phyloP scores from a whole-genome alignment of 2,329 filamentous ascomycete species.

The Rhinocladiella mackenziei region DNA sequence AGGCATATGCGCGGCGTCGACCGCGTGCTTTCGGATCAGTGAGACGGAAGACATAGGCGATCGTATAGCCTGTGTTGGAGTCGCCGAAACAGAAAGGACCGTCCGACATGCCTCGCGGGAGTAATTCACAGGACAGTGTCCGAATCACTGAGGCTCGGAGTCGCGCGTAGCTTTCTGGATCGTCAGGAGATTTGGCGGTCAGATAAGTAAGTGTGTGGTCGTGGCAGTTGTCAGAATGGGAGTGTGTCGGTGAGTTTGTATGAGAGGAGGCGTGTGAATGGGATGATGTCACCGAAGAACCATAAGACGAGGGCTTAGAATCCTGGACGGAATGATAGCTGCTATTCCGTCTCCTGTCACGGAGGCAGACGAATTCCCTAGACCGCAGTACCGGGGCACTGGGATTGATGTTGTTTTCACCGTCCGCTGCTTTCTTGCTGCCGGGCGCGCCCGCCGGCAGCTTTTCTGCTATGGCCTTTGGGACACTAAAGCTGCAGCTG shows the following conservation, averaged over 20 bases:
- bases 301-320: slow-evolving; percentile 31
- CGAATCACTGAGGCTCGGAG: slow-evolving; percentile 56
- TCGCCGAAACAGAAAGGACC: slow-evolving; percentile 59
- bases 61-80: slow-evolving; percentile 53
- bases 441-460: slow-evolving; percentile 53
- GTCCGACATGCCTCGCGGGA: slow-evolving; percentile 54
- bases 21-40: slow-evolving; percentile 56
- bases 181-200: slow-evolving; percentile 54
- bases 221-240: slow-evolving; percentile 38
- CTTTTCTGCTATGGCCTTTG: slow-evolving; percentile 51
- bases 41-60: slow-evolving; percentile 57
- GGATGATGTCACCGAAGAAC: slow-evolving; percentile 35
- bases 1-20: slow-evolving; percentile 53
- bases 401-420: slow-evolving; percentile 42
- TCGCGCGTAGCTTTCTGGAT: slow-evolving; percentile 51
- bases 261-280: slow-evolving; percentile 34
- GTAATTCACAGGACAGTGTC: slow-evolving; percentile 54
- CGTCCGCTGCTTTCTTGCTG: slow-evolving; percentile 47
- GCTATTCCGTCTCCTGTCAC: slow-evolving; percentile 28
- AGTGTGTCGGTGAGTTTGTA: slow-evolving; percentile 31
- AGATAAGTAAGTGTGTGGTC: slow-evolving; percentile 56
- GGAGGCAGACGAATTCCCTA: slow-evolving; percentile 51
- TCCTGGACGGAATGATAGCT: slow-evolving; percentile 36
- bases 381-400: slow-evolving; percentile 55
- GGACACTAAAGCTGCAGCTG: slow-evolving; percentile 55